These are phyloP conservation scores for Penstemon newberryi DNA, from an alignment of 257 asterid species.

Conservation along the genomic window DNA sequence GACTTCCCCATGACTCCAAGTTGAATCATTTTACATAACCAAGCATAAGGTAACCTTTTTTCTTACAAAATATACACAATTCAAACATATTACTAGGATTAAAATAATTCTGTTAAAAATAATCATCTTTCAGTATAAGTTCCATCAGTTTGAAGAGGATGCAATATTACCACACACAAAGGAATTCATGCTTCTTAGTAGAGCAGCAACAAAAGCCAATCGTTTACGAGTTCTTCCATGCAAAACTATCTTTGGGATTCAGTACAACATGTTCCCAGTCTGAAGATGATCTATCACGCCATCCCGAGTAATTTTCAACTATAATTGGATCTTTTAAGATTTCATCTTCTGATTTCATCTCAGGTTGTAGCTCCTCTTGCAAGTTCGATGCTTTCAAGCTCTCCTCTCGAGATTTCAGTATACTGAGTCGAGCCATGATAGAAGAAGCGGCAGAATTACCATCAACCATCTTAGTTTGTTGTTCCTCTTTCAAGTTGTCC, in stretches of 20 bases:
- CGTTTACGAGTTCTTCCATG: conserved; percentile 41
- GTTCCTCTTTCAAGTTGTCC: conserved; percentile 37
- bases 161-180: neutral
- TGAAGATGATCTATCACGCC: conserved; percentile 58
- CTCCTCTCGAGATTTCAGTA: conserved; percentile 43
- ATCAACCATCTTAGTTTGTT: conserved; percentile 26
- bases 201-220: conserved; percentile 15
- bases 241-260: conserved; percentile 50
- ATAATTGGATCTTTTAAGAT: conserved; percentile 28
- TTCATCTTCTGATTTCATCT: conserved; percentile 30
- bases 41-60: no score
- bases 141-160: conserved; percentile 16
- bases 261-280: conserved; percentile 86
- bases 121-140: neutral
- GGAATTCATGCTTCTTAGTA: neutral
- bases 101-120: neutral
- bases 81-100: no score
- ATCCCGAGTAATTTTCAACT: conserved; percentile 35
- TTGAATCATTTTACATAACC: conserved; percentile 1
- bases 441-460: conserved; percentile 29
- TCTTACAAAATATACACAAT: no score
- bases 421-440: conserved; percentile 46
- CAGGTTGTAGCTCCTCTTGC: conserved; percentile 27
- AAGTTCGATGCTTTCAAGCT: conserved; percentile 15
- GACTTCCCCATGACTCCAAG: neutral